These are phyloP conservation scores for Pyrenochaeta sp. DNA, from an alignment of 2,329 filamentous ascomycete species.

Conservation along the genomic window DNA sequence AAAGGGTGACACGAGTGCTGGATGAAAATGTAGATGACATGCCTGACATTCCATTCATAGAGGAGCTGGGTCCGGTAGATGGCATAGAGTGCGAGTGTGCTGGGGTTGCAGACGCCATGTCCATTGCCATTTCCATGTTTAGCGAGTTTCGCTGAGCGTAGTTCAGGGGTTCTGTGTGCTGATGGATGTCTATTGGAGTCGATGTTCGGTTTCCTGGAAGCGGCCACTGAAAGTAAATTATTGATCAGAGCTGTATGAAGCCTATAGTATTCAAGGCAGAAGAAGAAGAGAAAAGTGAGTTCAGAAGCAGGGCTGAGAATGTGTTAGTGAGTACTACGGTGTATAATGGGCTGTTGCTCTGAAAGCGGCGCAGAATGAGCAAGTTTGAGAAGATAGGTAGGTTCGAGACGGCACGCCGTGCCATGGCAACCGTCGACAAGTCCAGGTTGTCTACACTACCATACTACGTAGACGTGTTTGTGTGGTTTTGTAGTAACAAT, in stretches of 20 bases:
- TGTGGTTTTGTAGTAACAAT: no score
- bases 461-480: background rate
- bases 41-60: slow-evolving; percentile 18
- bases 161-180: no score
- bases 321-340: slow-evolving; percentile 8
- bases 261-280: background rate
- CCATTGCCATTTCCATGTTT: slow-evolving; percentile 6
- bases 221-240: no score
- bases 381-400: slow-evolving; percentile 20
- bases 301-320: background rate
- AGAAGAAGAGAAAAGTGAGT: background rate
- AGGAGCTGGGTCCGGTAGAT: slow-evolving; percentile 1
- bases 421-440: background rate
- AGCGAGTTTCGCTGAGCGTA: no score
- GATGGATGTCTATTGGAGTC: no score
- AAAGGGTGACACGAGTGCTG: slow-evolving; percentile 37
- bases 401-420: slow-evolving; percentile 4
- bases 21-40: slow-evolving; percentile 40
- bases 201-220: no score
- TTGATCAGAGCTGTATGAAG: no score
- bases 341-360: background rate
- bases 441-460: background rate
- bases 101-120: slow-evolving; percentile 7
- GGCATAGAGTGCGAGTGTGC: slow-evolving; percentile 1
- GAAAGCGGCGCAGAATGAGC: slow-evolving; percentile 11